Evolutionary conservation across 2,329 filamentous ascomycete species (phyloP), one percentile per base, ranked within the genome.

Genomic region (Triangularia setosa): DNA sequence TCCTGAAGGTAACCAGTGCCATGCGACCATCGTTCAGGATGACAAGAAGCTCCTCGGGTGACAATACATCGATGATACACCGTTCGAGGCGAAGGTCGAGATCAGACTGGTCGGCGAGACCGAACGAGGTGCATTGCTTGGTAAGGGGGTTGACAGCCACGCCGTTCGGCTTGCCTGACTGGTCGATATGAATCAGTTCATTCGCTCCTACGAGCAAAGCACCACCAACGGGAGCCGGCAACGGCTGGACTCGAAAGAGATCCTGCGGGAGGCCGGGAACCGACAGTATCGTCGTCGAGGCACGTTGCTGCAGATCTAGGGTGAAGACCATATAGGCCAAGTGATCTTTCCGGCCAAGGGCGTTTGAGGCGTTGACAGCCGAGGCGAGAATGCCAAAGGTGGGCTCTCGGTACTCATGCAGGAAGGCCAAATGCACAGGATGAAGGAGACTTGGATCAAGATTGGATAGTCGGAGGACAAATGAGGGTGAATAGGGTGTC

Each of bases 371-470:
- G 35, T 88, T 83, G 68, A 87, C 81, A 60, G 87, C 88, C 1
- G 93, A 91, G 56, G 92, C 95, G 52, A 99, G 82, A 66, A 99
- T 93, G 63, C 94, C 95, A 79, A 99, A 97, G 0, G 95, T 99
- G 12, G 95, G 94, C 77, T 98, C 95, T 76, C 95, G 89, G 77
- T 99, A 99, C 79, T 98, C 94, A 83, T 98, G 87, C 69, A 99
- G 81, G 76, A 99, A 99, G 62, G 91, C 89, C 73, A 99, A 86
- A 74, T 97, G 92, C 73, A 97, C 88, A 58, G 94, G 93, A 77
- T 97, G 91, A 65, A 94, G 87, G 70, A 99, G 84, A 68, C 86
- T 87, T 67, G 93, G 91, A 76, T 98, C 94, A 77, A 99, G 84
- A 72, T 93, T 87, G 61, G 93, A 92, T 69, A 98, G 83, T 68